phyloP scores from a whole-genome alignment of 2,329 filamentous ascomycete species.

The Clarireedia hainanense region DNA sequence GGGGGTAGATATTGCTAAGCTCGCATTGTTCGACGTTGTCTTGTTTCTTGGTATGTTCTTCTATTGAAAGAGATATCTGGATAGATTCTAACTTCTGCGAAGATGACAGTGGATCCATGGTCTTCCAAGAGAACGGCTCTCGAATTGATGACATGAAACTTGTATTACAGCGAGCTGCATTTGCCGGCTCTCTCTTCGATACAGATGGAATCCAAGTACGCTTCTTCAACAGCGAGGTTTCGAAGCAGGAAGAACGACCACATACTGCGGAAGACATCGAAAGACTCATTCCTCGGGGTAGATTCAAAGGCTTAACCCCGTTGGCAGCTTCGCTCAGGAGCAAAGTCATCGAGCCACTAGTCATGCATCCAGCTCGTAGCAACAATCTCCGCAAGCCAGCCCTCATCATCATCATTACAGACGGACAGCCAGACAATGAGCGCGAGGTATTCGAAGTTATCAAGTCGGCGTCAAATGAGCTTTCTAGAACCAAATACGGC shows the following conservation, averaged over 20 bases:
- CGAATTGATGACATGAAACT: slow-evolving; percentile 59
- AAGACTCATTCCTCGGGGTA: too few species aligned
- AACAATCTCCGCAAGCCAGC: background rate
- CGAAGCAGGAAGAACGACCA: too few species aligned
- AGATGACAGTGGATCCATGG: slow-evolving; percentile 64
- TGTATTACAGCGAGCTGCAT: slow-evolving; percentile 55
- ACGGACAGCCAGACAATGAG: slow-evolving; percentile 9
- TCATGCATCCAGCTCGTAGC: too few species aligned
- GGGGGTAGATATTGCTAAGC: slow-evolving; percentile 29
- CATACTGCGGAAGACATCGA: too few species aligned
- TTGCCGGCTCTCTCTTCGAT: slow-evolving; percentile 60
- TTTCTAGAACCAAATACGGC: background rate
- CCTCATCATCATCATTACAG: slow-evolving; percentile 5
- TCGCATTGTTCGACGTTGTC: slow-evolving; percentile 28
- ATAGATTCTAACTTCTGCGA: slow-evolving; percentile 4
- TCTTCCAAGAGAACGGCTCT: slow-evolving; percentile 58
- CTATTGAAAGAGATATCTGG: background rate
- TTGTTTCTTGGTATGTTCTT: slow-evolving; percentile 24
- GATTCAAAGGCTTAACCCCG: too few species aligned
- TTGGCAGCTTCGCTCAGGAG: too few species aligned
- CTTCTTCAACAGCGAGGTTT: slow-evolving; percentile 55
- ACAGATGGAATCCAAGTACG: slow-evolving; percentile 59
- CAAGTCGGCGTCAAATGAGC: background rate
- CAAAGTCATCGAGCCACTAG: too few species aligned
- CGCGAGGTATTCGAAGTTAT: slow-evolving; percentile 3